Percentiles rank a stretch among this genome's conserved stretches.
Evolutionary conservation across 1,284 basidiomycete species (phyloP).

Genomic region (Malassezia brasiliensis): DNA sequence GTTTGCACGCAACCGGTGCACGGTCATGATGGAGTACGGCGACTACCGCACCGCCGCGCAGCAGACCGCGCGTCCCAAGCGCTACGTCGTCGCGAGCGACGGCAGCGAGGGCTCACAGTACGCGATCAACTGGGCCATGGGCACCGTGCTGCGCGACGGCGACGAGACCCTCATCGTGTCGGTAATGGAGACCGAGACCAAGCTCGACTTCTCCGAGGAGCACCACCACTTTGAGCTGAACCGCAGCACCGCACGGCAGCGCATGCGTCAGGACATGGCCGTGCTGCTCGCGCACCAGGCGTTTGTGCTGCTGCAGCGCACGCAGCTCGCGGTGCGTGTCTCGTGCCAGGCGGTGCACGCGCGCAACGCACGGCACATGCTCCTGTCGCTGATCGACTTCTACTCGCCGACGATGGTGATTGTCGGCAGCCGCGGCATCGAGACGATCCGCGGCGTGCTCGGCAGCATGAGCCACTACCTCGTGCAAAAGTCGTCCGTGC

Average conservation of each 20-base stretch:
- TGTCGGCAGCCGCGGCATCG: conserved; percentile 82
- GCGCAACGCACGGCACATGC: conserved; percentile 85
- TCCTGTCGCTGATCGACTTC: conserved; percentile 78
- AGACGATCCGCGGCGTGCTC: conserved; percentile 83
- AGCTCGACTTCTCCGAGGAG: conserved; percentile 51
- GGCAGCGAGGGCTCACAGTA: conserved; percentile 58
- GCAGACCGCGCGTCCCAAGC: conserved; percentile 56
- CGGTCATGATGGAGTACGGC: conserved; percentile 69
- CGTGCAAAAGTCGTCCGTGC: conserved; percentile 81
- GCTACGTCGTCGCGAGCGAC: conserved; percentile 86
- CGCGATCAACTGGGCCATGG: conserved; percentile 59
- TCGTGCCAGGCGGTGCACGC: conserved; percentile 83
- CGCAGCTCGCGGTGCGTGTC: conserved; percentile 71
- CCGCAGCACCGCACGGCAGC: conserved; percentile 69
- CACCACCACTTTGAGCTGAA: conserved; percentile 56
- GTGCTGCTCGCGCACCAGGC: conserved; percentile 75
- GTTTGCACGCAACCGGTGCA: conserved; percentile 85
- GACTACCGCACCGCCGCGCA: conserved; percentile 34
- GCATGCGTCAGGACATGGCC: conserved; percentile 81
- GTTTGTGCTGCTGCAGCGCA: conserved; percentile 77
- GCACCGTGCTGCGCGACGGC: conserved; percentile 86
- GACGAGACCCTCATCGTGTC: conserved; percentile 61
- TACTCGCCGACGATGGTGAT: conserved; percentile 85
- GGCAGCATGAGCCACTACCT: conserved; percentile 97
- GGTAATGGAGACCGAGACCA: conserved; percentile 83